Base-by-base conservation (phyloP, 441 rosid species). In the Populus tomentosa region DNA sequence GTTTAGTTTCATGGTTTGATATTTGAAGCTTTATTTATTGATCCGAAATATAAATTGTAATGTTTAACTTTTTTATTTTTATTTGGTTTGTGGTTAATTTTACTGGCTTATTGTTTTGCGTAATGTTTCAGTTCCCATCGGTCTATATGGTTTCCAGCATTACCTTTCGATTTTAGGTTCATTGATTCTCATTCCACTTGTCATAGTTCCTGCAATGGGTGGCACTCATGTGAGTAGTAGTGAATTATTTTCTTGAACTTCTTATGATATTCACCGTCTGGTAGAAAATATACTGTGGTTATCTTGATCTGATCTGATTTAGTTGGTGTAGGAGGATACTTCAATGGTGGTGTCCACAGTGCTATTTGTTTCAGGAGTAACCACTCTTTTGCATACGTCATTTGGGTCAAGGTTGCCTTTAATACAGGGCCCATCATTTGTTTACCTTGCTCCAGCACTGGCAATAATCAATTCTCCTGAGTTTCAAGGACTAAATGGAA, bases 121-220 rank as follows among this genome's bases (percentile, higher is more conserved):
- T 64, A 42, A 69, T 83, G 74, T 82, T 73, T 67, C 97, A 94
- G 98, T 94, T 84, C 94, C 99, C 61, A 92, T 96, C 82, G 94
- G 97, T 71, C 88, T 96, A 70, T 94, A 92, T 79, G 99, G 97
- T 59, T 85, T 96, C 85, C 98, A 96, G 86, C 99, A 96, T 83
- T 94, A 87, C 77, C 92, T 96, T 74, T 96, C 99, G 0, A 86
- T 94, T 83, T 81, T 90, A 86, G 99, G 99, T 46, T 96, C 99
- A 20, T 76, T 94, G 84, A 80, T 96, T 85, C 91, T 96, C 74
- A 88, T 92, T 87, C 99, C 99, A 14, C 91, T 91, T 1, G 92
- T 96, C 83, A 90, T 96, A 59, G 98, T 94, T 87, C 99, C 98
- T 71, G 97, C 99, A 69, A 96, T 96, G 99, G 97, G 99, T 83